phyloP scores from a whole-genome alignment of 805 yeast species.

The Grigorovia transvaalensis region DNA sequence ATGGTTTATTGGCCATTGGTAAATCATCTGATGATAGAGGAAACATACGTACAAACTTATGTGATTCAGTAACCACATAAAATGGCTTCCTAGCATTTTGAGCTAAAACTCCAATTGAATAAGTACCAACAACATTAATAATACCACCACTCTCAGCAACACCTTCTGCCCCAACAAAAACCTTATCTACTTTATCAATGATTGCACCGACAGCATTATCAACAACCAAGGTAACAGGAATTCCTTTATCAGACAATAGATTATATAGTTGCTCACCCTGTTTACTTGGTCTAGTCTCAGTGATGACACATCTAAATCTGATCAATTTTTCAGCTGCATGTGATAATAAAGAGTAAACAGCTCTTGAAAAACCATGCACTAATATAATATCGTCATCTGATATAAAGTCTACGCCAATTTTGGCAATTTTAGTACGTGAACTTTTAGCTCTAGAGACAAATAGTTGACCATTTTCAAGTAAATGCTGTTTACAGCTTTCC shows the following conservation, averaged over 20 bases:
- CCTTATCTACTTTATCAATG: slow-evolving; percentile 83
- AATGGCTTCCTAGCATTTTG: slow-evolving; percentile 85
- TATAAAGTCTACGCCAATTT: slow-evolving; percentile 77
- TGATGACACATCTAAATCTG: slow-evolving; percentile 81
- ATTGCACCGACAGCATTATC: slow-evolving; percentile 93
- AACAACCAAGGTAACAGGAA: slow-evolving; percentile 80
- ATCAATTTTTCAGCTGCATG: slow-evolving; percentile 70
- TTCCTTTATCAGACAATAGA: slow-evolving; percentile 53
- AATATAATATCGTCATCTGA: slow-evolving; percentile 86
- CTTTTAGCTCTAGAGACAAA: slow-evolving; percentile 88
- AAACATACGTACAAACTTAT: slow-evolving; percentile 91
- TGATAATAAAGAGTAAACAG: slow-evolving; percentile 64
- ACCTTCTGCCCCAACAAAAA: slow-evolving; percentile 97
- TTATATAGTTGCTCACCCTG: slow-evolving; percentile 68
- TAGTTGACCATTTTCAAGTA: slow-evolving; percentile 87
- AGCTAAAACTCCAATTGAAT: slow-evolving; percentile 88
- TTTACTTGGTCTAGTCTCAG: slow-evolving; percentile 83
- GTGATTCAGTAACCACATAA: slow-evolving; percentile 89
- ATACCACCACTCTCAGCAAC: slow-evolving; percentile 98
- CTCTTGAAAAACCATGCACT: slow-evolving; percentile 88
- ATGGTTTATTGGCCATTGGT: slow-evolving; percentile 45
- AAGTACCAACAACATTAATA: slow-evolving; percentile 88
- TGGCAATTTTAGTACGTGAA: slow-evolving; percentile 79
- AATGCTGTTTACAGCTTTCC: slow-evolving; percentile 82
- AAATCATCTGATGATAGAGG: slow-evolving; percentile 90